phyloP scores from a whole-genome alignment of 495 filamentous ascomycete genomes.

The Hypoxylon crocopeplum region DNA sequence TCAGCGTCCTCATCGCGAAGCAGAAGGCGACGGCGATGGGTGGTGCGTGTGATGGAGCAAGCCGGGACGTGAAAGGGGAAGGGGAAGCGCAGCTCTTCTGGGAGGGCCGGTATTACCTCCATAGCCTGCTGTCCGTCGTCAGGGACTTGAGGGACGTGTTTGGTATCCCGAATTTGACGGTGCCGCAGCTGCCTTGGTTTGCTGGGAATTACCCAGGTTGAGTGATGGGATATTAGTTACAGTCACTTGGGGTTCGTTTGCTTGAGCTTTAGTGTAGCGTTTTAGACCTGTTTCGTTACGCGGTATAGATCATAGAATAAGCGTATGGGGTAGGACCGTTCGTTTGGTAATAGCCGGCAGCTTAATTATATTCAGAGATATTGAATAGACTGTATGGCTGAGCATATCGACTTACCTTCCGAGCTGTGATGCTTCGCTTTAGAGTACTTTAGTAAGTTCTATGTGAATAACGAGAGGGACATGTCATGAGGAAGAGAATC shows the following conservation, averaged over 20 bases:
- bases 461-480: too few species aligned
- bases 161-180: slow-evolving; percentile 9
- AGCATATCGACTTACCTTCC: too few species aligned
- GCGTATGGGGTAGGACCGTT: not conserved
- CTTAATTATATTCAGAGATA: not conserved
- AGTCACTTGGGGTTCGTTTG: not conserved
- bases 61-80: too few species aligned
- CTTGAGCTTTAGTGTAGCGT: too few species aligned
- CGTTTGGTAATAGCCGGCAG: not conserved
- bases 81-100: slow-evolving; percentile 15
- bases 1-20: slow-evolving; percentile 15
- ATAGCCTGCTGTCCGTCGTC: slow-evolving; percentile 18
- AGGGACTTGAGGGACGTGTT: slow-evolving; percentile 21
- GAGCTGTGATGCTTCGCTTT: too few species aligned
- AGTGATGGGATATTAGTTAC: not conserved
- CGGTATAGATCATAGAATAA: not conserved
- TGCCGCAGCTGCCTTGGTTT: slow-evolving; percentile 11
- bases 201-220: too few species aligned
- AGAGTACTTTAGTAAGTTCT: too few species aligned
- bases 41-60: too few species aligned
- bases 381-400: too few species aligned
- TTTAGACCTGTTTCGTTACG: not conserved
- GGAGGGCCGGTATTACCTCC: slow-evolving; percentile 27
- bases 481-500: too few species aligned
- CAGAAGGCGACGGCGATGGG: slow-evolving; percentile 4